Conservation (phyloP, 1,284 basidiomycete genomes). For the Pyrrhoderma lamaoense region DNA sequence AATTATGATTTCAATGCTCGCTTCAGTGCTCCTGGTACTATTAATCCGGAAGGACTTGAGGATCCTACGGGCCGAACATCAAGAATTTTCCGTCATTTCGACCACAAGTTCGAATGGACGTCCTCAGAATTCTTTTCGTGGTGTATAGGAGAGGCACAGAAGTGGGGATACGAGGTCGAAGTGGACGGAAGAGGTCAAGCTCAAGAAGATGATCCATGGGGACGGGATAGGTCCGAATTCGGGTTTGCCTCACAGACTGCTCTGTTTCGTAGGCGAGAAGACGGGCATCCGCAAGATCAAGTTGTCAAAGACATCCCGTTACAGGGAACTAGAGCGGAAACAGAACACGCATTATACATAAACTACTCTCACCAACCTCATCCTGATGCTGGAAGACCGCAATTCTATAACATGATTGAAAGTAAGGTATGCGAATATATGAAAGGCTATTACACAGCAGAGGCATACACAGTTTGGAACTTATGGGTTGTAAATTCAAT, state of each 20-base stretch:
- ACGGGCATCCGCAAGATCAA: not conserved
- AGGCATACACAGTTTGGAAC: constrained; percentile 14
- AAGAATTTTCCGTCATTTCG: constrained; percentile 69
- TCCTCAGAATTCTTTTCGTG: constrained; percentile 69
- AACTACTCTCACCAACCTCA: constrained; percentile 47
- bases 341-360: constrained; percentile 42
- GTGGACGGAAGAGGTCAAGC: constrained; percentile 50
- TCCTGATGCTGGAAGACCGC: constrained; percentile 35
- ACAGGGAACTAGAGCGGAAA: constrained; percentile 23
- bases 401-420: constrained; percentile 25
- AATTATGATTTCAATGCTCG: constrained; percentile 86
- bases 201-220: constrained; percentile 56
- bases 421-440: not conserved
- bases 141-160: constrained; percentile 53
- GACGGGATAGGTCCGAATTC: constrained; percentile 46
- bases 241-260: constrained; percentile 72
- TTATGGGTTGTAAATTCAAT: constrained; percentile 14
- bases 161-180: constrained; percentile 71
- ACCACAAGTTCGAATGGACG: constrained; percentile 96
- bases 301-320: too few relatives aligned
- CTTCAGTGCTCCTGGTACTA: constrained; percentile 54
- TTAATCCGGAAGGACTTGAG: constrained; percentile 40
- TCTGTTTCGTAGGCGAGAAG: constrained; percentile 48
- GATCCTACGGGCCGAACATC: constrained; percentile 75
- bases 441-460: constrained; percentile 7